Base-by-base conservation (phyloP, 176 grass and related monocot species). In the Alloteropsis semialata region DNA sequence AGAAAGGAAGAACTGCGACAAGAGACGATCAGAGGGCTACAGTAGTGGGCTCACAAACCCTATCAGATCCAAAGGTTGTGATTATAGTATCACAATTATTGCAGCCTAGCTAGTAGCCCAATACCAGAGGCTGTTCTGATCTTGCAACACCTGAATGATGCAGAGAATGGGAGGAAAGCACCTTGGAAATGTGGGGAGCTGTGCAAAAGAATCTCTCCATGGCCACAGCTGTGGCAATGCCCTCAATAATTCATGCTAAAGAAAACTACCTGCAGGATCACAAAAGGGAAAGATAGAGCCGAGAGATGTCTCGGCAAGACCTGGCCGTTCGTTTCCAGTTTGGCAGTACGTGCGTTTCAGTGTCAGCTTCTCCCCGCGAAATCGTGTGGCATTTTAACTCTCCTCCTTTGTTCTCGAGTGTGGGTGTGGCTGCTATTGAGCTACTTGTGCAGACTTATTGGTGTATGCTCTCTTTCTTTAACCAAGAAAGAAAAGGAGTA, bases 161-260 rank as follows among this genome's bases (percentile, higher is more conserved):
- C 33, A 16, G 37, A 76, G 62, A n/a, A n/a, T n/a, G 24, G 61
- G 37, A 45, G 30, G 39, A 38, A 53, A 2, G 66, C 59, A 62
- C 74, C 58, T 55, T 30, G 1, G 49, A 67, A 55, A 58, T 59
- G 37, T 21, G 53, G 33, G 49, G 41, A 11, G 71, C 76, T 69
- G 60, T 74, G 70, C 36, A 6, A 58, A 81, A 75, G 82, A 81
- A 65, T 65, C 72, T 65, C 36, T 79, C 49, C 69, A 21, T 16
- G 59, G 27, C 48, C 78, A 38, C 69, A n/a, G 44, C 28, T 18
- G 38, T 24, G 77, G 77, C 32, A 32, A 16, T 5, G 21, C 19
- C 9, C n/a, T 18, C 65, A 86, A 89, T 89, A 86, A 86, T 89
- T 79, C 37, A 38, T 65, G 71, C 71, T 72, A 82, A 76, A 80